Percentiles rank a stretch among this genome's conserved stretches.
phyloP scores from a whole-genome alignment of 257 asterid species.

The Nicotiana tomentosiformis region DNA sequence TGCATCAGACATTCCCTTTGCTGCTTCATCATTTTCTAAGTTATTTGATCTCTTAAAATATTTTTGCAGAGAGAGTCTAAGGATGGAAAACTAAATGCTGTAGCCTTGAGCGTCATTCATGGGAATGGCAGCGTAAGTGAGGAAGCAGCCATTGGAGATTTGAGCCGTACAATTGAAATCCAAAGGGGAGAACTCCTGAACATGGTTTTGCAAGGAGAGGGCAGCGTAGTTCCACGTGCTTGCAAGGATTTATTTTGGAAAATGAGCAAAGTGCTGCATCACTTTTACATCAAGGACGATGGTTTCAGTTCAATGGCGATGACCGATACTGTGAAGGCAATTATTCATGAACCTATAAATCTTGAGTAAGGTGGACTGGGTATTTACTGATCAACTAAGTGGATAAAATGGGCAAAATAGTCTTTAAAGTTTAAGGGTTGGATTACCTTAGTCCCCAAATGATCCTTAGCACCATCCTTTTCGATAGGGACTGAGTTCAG shows the following conservation, averaged over 20 bases:
- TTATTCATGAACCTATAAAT: conserved; percentile 52
- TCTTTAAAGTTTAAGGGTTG: too few species aligned
- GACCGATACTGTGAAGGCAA: conserved; percentile 39
- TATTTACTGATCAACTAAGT: neutral
- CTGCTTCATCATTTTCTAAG: neutral
- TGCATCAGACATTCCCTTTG: neutral
- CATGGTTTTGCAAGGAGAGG: conserved; percentile 45
- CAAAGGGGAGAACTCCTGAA: conserved; percentile 56
- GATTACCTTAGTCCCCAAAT: too few species aligned
- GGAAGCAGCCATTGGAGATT: conserved; percentile 39
- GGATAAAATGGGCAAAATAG: too few species aligned
- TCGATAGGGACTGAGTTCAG: too few species aligned
- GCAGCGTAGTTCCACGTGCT: conserved; percentile 51
- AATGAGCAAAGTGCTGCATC: conserved; percentile 55
- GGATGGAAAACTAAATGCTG: conserved; percentile 63
- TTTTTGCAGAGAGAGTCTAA: conserved; percentile 66
- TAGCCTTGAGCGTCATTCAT: conserved; percentile 40
- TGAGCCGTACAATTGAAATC: conserved; percentile 34
- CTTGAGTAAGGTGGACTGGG: neutral
- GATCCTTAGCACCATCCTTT: too few species aligned
- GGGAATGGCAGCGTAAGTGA: conserved; percentile 35
- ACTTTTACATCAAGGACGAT: conserved; percentile 61
- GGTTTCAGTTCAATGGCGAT: conserved; percentile 62
- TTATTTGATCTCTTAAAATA: neutral
- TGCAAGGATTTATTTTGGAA: conserved; percentile 88